Evolutionary conservation across 129 eudicot genomes (phyloP).

Genomic region (Artemisia annua): DNA sequence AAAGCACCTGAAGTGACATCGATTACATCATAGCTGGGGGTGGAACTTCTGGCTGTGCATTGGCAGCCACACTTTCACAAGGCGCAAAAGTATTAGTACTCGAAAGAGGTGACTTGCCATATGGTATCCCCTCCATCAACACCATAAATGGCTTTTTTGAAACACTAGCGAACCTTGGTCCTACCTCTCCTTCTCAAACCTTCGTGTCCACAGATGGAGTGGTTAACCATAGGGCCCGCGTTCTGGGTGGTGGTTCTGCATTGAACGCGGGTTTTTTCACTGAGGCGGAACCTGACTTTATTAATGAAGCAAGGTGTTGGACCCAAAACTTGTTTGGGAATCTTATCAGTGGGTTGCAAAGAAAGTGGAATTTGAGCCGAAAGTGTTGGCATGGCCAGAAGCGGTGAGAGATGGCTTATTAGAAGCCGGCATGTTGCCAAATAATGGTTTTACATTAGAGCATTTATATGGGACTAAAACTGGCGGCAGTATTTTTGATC

Average conservation of each 20-base stretch:
- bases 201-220: slow-evolving; percentile 86
- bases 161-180: slow-evolving; percentile 54
- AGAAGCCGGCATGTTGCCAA: slow-evolving; percentile 60
- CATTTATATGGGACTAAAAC: slow-evolving; percentile 72
- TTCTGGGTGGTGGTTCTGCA: slow-evolving; percentile 80
- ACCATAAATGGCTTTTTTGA: slow-evolving; percentile 41
- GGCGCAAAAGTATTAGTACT: slow-evolving; percentile 60
- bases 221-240: slow-evolving; percentile 71
- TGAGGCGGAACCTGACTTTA: slow-evolving; percentile 48
- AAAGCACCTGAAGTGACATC: slow-evolving; percentile 41
- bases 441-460: slow-evolving; percentile 63
- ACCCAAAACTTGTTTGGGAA: slow-evolving; percentile 41
- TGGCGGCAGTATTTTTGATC: slow-evolving; percentile 80
- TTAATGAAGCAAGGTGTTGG: slow-evolving; percentile 55
- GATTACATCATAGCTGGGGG: slow-evolving; percentile 90
- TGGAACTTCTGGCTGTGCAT: slow-evolving; percentile 88
- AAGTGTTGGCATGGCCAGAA: slow-evolving; percentile 57
- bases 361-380: slow-evolving; percentile 69
- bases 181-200: slow-evolving; percentile 62
- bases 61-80: slow-evolving; percentile 78
- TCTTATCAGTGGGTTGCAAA: slow-evolving; percentile 76
- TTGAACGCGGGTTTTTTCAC: slow-evolving; percentile 82
- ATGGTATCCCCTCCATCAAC: slow-evolving; percentile 45
- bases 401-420: slow-evolving; percentile 82
- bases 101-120: slow-evolving; percentile 80